These are phyloP conservation scores for Pseudogymnoascus sp. DNA, from an alignment of 2,329 filamentous ascomycete genomes.

Conservation along the genomic window DNA sequence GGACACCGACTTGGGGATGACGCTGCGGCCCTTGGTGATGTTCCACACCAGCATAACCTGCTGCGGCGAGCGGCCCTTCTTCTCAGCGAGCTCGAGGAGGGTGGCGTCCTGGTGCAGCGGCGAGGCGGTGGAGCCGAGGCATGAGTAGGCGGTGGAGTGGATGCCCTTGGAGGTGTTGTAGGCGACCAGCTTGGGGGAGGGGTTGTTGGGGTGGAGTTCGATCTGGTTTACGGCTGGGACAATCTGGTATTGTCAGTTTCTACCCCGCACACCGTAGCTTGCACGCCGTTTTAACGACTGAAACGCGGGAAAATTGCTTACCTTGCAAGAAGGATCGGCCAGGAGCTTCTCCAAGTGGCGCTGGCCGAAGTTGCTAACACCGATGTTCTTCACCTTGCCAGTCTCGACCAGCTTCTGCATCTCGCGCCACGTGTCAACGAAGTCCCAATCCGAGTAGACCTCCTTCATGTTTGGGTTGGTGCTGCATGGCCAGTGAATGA, in stretches of 20 bases:
- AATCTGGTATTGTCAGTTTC: constrained; percentile 31
- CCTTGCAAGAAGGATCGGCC: constrained; percentile 56
- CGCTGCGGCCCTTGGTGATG: constrained; percentile 69
- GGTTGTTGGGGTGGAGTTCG: constrained; percentile 74
- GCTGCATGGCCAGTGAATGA: constrained; percentile 66
- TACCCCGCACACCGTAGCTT: not conserved
- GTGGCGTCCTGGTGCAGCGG: constrained; percentile 60
- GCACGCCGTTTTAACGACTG: not conserved
- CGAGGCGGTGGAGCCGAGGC: constrained; percentile 63
- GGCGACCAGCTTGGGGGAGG: constrained; percentile 68
- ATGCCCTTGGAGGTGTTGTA: constrained; percentile 69
- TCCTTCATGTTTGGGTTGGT: constrained; percentile 56
- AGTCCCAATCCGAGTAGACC: constrained; percentile 71
- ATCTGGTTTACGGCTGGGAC: constrained; percentile 71
- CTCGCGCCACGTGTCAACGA: constrained; percentile 69
- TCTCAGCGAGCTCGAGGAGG: constrained; percentile 54
- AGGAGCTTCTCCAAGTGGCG: constrained; percentile 72
- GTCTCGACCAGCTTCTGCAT: constrained; percentile 62
- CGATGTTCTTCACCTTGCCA: constrained; percentile 72
- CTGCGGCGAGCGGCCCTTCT: constrained; percentile 62
- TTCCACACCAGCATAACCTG: constrained; percentile 78
- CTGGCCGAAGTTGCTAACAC: constrained; percentile 81
- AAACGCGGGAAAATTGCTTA: constrained; percentile 23
- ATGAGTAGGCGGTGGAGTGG: constrained; percentile 67
- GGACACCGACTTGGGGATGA: constrained; percentile 80